A percentile compares a stretch with the other conserved stretches of the same genome.
These are phyloP conservation scores for Mucor lusitanicus DNA, from an alignment of 371 early-diverging fungal genomes.

Conservation along the genomic window DNA sequence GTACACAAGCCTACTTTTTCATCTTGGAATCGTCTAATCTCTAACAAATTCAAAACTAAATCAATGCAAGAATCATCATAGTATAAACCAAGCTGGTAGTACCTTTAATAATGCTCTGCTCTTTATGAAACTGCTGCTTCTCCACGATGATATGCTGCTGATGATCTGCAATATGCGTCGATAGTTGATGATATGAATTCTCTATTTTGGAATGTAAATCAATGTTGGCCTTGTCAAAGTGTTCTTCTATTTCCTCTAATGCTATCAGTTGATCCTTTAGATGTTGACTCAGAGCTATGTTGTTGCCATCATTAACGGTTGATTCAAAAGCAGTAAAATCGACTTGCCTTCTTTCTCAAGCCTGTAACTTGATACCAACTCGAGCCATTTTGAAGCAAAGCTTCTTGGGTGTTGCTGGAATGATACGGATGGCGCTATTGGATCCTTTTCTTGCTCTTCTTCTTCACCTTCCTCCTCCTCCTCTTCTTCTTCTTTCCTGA, in stretches of 20 bases:
- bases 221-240: conserved; percentile 24
- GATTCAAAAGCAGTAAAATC: not conserved
- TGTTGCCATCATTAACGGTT: not conserved
- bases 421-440: not conserved
- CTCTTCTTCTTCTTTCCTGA: not conserved
- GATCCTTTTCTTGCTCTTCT: not conserved
- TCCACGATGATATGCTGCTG: conserved; percentile 20
- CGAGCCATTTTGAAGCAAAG: conserved; percentile 15
- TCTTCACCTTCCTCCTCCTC: not conserved
- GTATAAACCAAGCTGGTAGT: too few relatives aligned
- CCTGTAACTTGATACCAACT: conserved; percentile 23
- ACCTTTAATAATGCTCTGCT: conserved; percentile 27
- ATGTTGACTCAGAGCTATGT: conserved; percentile 22
- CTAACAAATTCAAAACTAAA: not conserved
- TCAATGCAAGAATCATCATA: too few relatives aligned
- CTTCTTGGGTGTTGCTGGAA: not conserved
- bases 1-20: conserved; percentile 24
- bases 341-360: conserved; percentile 29
- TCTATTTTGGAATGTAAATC: conserved; percentile 31
- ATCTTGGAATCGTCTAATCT: conserved; percentile 30
- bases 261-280: conserved; percentile 26
- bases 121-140: conserved; percentile 27
- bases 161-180: conserved; percentile 21
- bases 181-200: conserved; percentile 20
- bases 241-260: conserved; percentile 30